phyloP scores from a whole-genome alignment of 2,329 filamentous ascomycete genomes.

The Raffaelea ambrosiae region DNA sequence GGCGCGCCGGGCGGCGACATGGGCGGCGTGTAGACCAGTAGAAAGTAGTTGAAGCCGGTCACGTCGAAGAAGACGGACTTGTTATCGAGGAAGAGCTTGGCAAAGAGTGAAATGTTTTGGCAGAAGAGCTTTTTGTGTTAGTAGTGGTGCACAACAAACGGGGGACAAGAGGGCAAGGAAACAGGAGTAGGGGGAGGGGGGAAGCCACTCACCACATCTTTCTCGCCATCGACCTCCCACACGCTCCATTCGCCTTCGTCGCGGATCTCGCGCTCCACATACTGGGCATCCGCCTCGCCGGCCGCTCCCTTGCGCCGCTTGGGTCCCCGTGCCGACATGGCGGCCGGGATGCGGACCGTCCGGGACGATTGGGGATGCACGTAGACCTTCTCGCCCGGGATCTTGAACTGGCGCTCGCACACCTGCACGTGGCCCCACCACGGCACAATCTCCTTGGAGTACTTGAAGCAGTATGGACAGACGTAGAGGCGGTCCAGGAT shows the following conservation, averaged over 20 bases:
- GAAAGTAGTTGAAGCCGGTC: constrained; percentile 86
- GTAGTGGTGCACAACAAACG: background rate
- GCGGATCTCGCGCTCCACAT: constrained; percentile 34
- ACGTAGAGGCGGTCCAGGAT: constrained; percentile 68
- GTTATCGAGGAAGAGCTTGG: constrained; percentile 94
- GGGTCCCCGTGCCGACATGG: constrained; percentile 17
- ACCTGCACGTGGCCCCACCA: constrained; percentile 50
- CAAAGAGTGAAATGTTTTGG: constrained; percentile 91
- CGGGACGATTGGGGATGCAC: constrained; percentile 42
- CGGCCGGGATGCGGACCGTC: constrained; percentile 27
- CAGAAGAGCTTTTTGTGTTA: constrained; percentile 60
- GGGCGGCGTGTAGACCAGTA: constrained; percentile 67
- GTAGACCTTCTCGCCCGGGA: constrained; percentile 70
- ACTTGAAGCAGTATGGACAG: constrained; percentile 91
- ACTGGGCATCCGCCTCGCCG: constrained; percentile 19
- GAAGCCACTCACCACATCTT: constrained; percentile 54
- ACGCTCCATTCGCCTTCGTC: constrained; percentile 73
- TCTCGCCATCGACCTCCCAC: constrained; percentile 87
- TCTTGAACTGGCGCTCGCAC: constrained; percentile 41
- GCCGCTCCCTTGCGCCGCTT: constrained; percentile 28
- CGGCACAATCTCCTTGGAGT: constrained; percentile 56
- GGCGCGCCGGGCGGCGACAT: constrained; percentile 13
- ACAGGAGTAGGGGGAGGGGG: background rate
- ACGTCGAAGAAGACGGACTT: constrained; percentile 99
- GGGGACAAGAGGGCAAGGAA: background rate